A percentile compares a stretch with the other conserved stretches of the same genome.
Conservation (phyloP, 2,329 filamentous ascomycete genomes). For the Ascosphaera apis region DNA sequence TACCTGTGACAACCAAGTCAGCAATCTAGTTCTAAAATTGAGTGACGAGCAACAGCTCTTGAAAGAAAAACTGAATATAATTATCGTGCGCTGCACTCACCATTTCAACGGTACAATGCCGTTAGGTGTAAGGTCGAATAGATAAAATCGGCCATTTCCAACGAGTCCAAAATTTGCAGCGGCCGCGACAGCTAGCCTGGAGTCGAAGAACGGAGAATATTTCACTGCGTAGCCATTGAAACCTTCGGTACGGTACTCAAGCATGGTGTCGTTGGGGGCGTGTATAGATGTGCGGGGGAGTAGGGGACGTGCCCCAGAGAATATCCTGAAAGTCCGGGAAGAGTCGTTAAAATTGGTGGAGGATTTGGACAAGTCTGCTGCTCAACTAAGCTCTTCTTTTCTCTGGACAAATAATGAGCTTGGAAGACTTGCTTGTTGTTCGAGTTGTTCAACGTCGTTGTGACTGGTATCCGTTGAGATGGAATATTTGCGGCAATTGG, state of each 20-base stretch:
- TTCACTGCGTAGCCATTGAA: slow-evolving; percentile 95
- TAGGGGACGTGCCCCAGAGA: too few relatives aligned
- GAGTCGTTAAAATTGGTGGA: too few relatives aligned
- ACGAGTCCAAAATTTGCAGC: slow-evolving; percentile 95
- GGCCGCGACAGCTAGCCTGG: slow-evolving; percentile 66
- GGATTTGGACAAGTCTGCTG: too few relatives aligned
- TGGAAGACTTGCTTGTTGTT: too few relatives aligned
- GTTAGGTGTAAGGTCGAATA: slow-evolving; percentile 57
- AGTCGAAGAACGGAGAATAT: slow-evolving; percentile 97
- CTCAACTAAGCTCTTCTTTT: too few relatives aligned
- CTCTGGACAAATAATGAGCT: too few relatives aligned
- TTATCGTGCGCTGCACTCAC: slow-evolving; percentile 21
- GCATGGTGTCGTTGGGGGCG: slow-evolving; percentile 33
- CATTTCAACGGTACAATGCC: slow-evolving; percentile 70
- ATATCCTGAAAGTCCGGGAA: too few relatives aligned
- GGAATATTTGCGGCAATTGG: too few relatives aligned
- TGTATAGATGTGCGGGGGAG: neutral
- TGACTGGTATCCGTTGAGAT: too few relatives aligned
- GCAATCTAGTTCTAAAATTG: neutral
- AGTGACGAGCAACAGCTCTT: neutral
- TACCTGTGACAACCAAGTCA: slow-evolving; percentile 32
- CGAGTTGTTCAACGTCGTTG: too few relatives aligned
- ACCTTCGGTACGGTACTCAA: slow-evolving; percentile 80
- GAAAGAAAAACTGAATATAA: neutral
- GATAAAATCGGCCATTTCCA: slow-evolving; percentile 76